Evolutionary conservation across 352 stramenopile species (phyloP), one percentile per base, ranked within the genome.

Genomic region (Phytophthora constricta): DNA sequence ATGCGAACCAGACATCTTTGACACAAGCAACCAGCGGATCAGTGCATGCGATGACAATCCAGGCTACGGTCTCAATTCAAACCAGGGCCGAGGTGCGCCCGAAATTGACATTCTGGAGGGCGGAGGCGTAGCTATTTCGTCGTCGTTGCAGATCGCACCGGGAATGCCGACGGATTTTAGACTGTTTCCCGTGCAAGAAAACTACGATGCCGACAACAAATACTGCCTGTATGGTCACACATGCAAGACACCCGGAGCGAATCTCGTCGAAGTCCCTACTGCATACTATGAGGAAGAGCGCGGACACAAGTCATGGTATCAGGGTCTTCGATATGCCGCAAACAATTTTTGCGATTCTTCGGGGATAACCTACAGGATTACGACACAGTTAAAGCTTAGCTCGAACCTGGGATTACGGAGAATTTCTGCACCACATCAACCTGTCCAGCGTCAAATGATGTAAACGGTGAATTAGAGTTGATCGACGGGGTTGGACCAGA

Each of bases 31-130:
- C 58, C 77, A 88, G 41, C 63, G 72, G 1, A 86, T 86, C 37
- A 84, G 68, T n/a, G 95, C 86, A 1, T 98, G 95, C 59, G 91
- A 98, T 63, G 50, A 72, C 3, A 73, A 86, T 55, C 92, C 96
- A 43, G 93, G 97, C 57, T 98, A 87, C 72, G 93, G 93, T 17
- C 64, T 98, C 57, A 79, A 98, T 73, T 68, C 82, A 7, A 80
- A 86, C 13, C 63, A 83, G 41, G 94, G 94, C 5, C 77, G 94
- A 11, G 95, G 95, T 25, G 87, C 92, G 34, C 95, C 95, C 2
- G 95, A 98, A 63, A 98, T 98, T 72, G 93, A 98, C 72, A 77
- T 98, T 10, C 74, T 98, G n/a, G 94, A 97, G 95, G 85, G 90
- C 70, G 72, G 76, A 19, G 80, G 93, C 16, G 58, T 70, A 14